A percentile compares a stretch with the other conserved stretches of the same genome.
Evolutionary conservation across 1,284 basidiomycete species (phyloP).

Genomic region (Cryptococcus amylolentus): DNA sequence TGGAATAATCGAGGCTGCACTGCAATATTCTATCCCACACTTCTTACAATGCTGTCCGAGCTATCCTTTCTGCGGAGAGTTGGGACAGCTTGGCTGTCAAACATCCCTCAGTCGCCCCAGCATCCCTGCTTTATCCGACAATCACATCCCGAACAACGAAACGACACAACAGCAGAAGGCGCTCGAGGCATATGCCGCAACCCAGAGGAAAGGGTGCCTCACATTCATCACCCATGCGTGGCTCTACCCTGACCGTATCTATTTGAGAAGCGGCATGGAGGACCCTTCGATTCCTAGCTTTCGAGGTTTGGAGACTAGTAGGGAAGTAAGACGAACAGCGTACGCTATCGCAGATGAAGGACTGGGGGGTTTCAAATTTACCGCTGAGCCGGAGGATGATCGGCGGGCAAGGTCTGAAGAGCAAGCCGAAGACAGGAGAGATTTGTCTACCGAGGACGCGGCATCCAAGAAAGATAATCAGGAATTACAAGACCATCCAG

Average conservation of each 20-base stretch:
- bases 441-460: constrained; percentile 7
- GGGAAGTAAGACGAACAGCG: constrained; percentile 26
- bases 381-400: constrained; percentile 19
- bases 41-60: constrained; percentile 28
- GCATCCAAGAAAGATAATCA: not conserved
- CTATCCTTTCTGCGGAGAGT: constrained; percentile 50
- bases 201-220: constrained; percentile 27
- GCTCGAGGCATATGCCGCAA: constrained; percentile 24
- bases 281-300: constrained; percentile 29
- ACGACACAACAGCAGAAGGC: not conserved
- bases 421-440: constrained; percentile 3
- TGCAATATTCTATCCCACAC: constrained; percentile 45
- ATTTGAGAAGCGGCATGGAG: constrained; percentile 34
- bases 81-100: constrained; percentile 21
- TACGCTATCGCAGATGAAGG: constrained; percentile 46
- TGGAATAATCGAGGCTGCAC: constrained; percentile 44
- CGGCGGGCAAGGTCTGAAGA: no score
- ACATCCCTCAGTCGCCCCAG: constrained; percentile 2
- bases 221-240: constrained; percentile 28
- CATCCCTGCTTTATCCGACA: not conserved
- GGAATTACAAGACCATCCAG: no score
- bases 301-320: constrained; percentile 14
- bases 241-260: constrained; percentile 38
- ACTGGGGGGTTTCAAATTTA: constrained; percentile 29
- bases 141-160: not conserved